These are phyloP conservation scores for Neospermospora avenae DNA, from an alignment of 2,329 filamentous ascomycete genomes.

Conservation along the genomic window DNA sequence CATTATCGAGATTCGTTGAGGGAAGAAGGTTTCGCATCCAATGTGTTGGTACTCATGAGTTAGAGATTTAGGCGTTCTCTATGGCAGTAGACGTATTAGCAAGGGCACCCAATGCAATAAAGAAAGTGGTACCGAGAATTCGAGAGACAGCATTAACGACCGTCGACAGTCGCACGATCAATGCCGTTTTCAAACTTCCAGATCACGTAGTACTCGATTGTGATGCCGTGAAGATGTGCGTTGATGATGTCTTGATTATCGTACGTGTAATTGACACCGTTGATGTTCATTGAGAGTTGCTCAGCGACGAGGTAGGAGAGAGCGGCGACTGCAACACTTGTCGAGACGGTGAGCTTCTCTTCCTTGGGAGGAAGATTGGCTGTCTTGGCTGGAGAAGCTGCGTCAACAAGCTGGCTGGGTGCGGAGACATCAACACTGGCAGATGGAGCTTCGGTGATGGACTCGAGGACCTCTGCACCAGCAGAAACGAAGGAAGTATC, in stretches of 20 bases:
- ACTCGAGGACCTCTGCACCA: not conserved
- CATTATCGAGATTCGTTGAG: not conserved
- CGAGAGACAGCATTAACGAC: not conserved
- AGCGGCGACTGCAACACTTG: constrained; percentile 4
- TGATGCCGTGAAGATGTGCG: not conserved
- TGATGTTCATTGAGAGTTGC: not conserved
- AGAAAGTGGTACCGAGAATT: not conserved
- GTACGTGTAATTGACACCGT: not conserved
- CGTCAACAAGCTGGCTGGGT: not conserved
- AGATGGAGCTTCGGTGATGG: not conserved
- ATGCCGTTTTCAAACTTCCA: constrained; percentile 2
- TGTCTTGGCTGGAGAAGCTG: too few relatives aligned
- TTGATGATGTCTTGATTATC: not conserved
- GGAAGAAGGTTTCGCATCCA: not conserved
- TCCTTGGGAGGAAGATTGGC: not conserved
- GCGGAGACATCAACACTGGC: not conserved
- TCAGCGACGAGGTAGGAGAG: not conserved
- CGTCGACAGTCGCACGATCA: not conserved
- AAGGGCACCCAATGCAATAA: not conserved
- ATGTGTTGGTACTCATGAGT: not conserved
- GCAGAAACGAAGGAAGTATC: not conserved
- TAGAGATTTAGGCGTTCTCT: not conserved
- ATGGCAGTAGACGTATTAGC: not conserved
- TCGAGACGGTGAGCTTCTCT: not conserved
- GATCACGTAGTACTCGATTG: not conserved